A percentile compares a stretch with the other conserved stretches of the same genome.
These are phyloP conservation scores for Xylariaceae sp. DNA, from an alignment of 2,329 filamentous ascomycete genomes.

Conservation along the genomic window DNA sequence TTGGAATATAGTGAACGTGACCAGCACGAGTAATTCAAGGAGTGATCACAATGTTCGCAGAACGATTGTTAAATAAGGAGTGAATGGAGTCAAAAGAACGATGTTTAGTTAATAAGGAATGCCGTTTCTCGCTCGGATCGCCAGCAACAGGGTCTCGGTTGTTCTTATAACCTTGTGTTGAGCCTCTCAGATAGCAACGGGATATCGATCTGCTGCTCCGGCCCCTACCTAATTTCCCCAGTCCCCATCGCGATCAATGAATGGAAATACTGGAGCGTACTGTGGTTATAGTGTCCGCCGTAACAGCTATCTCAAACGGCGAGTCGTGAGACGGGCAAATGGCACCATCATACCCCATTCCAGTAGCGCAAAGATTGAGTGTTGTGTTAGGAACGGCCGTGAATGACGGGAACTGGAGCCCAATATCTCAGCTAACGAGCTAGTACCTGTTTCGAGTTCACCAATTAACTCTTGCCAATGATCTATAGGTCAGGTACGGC, in stretches of 20 bases:
- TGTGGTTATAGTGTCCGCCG: conserved; percentile 2
- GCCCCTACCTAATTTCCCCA: not conserved
- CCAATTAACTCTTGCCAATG: not conserved
- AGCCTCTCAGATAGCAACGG: not conserved
- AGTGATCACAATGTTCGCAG: not conserved
- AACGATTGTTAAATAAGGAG: not conserved
- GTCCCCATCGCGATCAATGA: not conserved
- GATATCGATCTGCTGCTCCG: not conserved
- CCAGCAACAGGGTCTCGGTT: not conserved
- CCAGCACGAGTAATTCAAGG: not conserved
- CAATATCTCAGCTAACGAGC: not conserved
- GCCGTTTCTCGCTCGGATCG: not conserved
- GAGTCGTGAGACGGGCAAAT: not conserved
- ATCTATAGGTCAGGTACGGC: not conserved
- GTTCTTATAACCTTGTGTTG: not conserved
- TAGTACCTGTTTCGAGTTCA: not conserved
- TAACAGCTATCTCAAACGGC: not conserved
- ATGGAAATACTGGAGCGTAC: no score
- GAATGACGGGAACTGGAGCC: not conserved
- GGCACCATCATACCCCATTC: not conserved
- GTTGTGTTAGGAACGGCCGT: no score
- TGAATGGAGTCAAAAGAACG: not conserved
- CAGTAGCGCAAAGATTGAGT: not conserved
- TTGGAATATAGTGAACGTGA: not conserved
- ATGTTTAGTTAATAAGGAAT: not conserved